Conservation (phyloP, 441 rosid genomes). For the Metrosideros polymorpha region DNA sequence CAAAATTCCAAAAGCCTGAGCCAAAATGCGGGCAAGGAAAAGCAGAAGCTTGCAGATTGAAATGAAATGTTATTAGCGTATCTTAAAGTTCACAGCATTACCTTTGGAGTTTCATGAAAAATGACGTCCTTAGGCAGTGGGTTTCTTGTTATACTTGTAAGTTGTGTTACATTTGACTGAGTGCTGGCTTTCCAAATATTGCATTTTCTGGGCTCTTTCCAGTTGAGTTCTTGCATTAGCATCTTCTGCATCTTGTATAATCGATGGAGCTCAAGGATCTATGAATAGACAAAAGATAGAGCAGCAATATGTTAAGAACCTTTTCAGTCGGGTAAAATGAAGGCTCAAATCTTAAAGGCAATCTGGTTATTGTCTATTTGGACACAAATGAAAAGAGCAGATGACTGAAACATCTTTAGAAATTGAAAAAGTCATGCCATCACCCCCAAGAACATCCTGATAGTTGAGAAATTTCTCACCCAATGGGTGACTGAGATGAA, state of each 20-base stretch:
- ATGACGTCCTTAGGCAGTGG: slow-evolving; percentile 1
- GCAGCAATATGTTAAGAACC: background rate
- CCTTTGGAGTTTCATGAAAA: slow-evolving; percentile 15
- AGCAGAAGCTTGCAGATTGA: background rate
- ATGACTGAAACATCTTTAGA: background rate
- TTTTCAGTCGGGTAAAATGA: background rate
- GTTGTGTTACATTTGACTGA: slow-evolving; percentile 6
- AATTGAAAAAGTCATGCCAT: background rate
- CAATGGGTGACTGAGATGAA: background rate
- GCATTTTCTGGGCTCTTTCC: slow-evolving; percentile 9
- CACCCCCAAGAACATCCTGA: background rate
- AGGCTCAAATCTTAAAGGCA: background rate
- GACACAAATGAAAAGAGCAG: background rate
- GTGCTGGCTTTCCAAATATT: slow-evolving; percentile 13
- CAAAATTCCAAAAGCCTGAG: background rate
- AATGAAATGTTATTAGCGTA: background rate
- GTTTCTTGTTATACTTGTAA: slow-evolving; percentile 1
- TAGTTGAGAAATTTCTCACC: background rate
- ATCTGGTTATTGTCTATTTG: background rate
- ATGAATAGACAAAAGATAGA: background rate
- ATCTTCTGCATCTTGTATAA: slow-evolving; percentile 25
- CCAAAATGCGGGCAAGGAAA: background rate
- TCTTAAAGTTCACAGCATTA: slow-evolving; percentile 2
- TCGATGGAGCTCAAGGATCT: slow-evolving; percentile 47
- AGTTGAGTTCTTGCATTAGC: slow-evolving; percentile 23